These are phyloP conservation scores for Schizochytrium sp. DNA, from an alignment of 108 stramenopile genomes.

Conservation along the genomic window DNA sequence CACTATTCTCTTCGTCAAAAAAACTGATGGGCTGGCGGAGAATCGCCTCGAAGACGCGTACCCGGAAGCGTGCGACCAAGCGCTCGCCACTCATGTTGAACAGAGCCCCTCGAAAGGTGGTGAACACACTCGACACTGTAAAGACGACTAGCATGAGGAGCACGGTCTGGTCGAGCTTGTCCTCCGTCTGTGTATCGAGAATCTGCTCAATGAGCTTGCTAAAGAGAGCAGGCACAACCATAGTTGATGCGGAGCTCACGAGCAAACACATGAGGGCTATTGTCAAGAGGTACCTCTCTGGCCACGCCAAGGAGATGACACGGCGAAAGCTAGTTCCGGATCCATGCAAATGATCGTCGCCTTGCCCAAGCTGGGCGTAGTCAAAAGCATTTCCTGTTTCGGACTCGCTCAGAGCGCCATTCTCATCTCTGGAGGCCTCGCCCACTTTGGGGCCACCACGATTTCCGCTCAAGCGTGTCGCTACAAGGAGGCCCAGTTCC, in stretches of 20 bases:
- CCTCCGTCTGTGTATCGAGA: background rate
- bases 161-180: background rate
- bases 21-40: slow-evolving; percentile 69
- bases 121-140: background rate
- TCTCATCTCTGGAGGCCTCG: background rate
- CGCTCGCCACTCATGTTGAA: slow-evolving; percentile 50
- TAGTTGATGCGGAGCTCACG: background rate
- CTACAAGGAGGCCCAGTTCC: background rate
- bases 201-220: background rate
- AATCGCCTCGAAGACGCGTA: slow-evolving; percentile 45
- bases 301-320: background rate
- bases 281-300: background rate
- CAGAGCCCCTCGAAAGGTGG: background rate
- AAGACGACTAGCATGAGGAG: slow-evolving; percentile 1
- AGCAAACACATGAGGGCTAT: background rate
- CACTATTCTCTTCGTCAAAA: slow-evolving; percentile 64
- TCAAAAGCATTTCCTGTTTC: background rate
- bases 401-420: background rate
- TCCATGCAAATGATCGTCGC: background rate
- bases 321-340: slow-evolving; percentile 7
- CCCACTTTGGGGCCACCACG: background rate
- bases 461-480: background rate
- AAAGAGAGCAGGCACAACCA: background rate
- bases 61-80: slow-evolving; percentile 61
- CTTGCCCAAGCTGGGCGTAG: background rate